phyloP scores from a whole-genome alignment of 148 eudicot genomes.

The Fagopyrum esculentum region DNA sequence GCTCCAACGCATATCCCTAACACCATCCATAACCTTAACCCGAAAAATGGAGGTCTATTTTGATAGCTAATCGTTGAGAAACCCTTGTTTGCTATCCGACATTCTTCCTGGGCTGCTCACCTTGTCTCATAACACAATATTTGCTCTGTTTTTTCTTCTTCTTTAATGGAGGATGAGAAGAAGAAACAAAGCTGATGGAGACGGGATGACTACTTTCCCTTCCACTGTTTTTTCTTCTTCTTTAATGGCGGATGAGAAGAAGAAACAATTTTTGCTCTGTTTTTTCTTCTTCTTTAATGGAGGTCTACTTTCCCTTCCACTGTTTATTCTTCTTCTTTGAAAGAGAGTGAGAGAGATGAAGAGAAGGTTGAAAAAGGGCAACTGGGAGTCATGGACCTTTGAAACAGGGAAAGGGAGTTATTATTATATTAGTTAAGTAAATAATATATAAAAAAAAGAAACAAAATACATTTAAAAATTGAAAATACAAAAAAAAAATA shows the following conservation, averaged over 20 bases:
- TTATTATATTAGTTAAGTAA: too few relatives aligned
- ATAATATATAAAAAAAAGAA: too few relatives aligned
- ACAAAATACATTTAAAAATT: too few relatives aligned
- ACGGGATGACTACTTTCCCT: too few relatives aligned
- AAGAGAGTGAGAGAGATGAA: neutral
- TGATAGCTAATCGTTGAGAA: constrained; percentile 48
- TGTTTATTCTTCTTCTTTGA: too few relatives aligned
- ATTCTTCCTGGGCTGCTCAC: neutral
- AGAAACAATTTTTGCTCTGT: neutral
- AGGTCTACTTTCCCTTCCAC: too few relatives aligned
- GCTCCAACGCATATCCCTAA: constrained; percentile 63
- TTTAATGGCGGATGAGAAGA: neutral
- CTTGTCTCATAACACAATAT: neutral
- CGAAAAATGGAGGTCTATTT: constrained; percentile 55
- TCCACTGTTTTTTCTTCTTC: too few relatives aligned
- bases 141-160: neutral
- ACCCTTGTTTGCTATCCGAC: constrained; percentile 24
- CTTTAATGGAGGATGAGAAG: neutral
- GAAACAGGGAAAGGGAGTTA: neutral
- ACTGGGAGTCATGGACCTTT: neutral
- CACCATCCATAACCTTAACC: constrained; percentile 59
- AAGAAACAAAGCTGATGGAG: neutral
- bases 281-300: neutral
- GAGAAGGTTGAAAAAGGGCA: neutral
- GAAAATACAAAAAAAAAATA: too few relatives aligned